These are phyloP conservation scores for Prunus salicina DNA, from an alignment of 306 rosid genomes.

Conservation along the genomic window DNA sequence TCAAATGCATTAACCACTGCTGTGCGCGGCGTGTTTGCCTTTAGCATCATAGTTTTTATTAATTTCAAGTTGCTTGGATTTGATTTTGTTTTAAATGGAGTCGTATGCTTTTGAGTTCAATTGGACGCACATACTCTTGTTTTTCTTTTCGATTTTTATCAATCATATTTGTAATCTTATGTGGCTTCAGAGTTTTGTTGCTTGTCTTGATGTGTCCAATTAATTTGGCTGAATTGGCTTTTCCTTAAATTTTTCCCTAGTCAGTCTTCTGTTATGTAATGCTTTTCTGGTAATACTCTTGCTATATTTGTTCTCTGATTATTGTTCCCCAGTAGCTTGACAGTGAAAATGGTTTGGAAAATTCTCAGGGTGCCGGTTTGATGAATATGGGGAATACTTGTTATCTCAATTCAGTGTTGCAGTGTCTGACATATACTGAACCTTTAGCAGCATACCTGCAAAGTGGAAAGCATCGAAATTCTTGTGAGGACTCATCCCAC, in stretches of 20 bases:
- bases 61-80: background rate
- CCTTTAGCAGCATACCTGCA: slow-evolving; percentile 96
- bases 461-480: slow-evolving; percentile 88
- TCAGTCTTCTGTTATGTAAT: background rate
- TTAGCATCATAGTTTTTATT: background rate
- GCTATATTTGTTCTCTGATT: background rate
- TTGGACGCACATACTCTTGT: background rate
- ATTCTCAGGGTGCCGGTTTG: slow-evolving; percentile 93
- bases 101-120: background rate
- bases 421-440: slow-evolving; percentile 92
- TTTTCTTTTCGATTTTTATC: background rate
- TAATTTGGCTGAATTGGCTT: background rate
- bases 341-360: slow-evolving; percentile 3
- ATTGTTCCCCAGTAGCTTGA: background rate
- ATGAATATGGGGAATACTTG: slow-evolving; percentile 90
- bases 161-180: no score
- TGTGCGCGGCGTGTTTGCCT: background rate
- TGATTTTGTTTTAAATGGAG: background rate
- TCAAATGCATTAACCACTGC: no score
- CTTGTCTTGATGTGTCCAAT: background rate
- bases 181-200: background rate
- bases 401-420: slow-evolving; percentile 89
- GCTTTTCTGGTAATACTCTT: background rate
- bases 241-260: background rate
- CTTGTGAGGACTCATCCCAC: slow-evolving; percentile 50